phyloP scores from a whole-genome alignment of 768 basidiomycete species.

The Termitomyces heimii region DNA sequence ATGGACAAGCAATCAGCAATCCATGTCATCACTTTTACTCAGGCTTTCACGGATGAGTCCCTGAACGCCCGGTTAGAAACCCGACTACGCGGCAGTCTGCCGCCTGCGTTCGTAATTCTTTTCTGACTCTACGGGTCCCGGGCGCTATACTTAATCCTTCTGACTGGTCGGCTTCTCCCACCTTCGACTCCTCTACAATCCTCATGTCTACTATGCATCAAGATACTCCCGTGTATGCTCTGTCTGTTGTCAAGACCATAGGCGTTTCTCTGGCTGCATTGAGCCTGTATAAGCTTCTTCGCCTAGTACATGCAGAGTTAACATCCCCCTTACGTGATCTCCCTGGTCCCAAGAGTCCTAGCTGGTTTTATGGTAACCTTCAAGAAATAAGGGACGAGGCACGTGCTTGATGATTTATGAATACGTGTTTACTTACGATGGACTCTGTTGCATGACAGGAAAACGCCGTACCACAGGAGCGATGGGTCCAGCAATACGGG shows the following conservation, averaged over 20 bases:
- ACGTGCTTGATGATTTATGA: background rate
- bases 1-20: no score
- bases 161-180: background rate
- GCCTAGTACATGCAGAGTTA: conserved; percentile 25
- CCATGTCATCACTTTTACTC: background rate
- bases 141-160: background rate
- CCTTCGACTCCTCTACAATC: background rate
- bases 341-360: conserved; percentile 43
- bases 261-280: conserved; percentile 17
- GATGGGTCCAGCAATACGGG: conserved; percentile 11
- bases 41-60: background rate
- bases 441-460: conserved; percentile 18
- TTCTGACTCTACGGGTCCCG: background rate
- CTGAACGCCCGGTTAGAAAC: background rate
- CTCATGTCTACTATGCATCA: background rate
- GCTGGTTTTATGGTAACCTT: conserved; percentile 43
- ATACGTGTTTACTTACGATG: background rate
- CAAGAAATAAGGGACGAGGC: conserved; percentile 14
- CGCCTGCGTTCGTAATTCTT: background rate
- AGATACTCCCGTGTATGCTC: background rate
- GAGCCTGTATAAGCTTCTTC: conserved; percentile 25
- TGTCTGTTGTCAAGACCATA: conserved; percentile 6
- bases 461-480: conserved; percentile 18
- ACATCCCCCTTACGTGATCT: conserved; percentile 39
- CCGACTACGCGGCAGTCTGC: background rate